These are phyloP conservation scores for Blastocystis sp. DNA, from an alignment of 352 stramenopile species.

Conservation along the genomic window DNA sequence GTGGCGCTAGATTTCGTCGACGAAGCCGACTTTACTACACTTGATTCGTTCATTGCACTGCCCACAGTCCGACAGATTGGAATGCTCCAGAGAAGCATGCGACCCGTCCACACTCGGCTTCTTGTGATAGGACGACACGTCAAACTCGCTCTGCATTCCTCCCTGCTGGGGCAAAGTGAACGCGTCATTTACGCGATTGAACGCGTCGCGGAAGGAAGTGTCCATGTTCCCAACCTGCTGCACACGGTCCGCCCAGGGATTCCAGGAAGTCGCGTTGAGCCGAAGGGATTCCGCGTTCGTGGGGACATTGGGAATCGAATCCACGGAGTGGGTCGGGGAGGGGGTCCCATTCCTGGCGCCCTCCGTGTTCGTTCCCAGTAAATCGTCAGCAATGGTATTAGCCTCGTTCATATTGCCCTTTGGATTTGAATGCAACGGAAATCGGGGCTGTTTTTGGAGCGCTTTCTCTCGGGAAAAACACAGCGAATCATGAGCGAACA, in stretches of 20 bases:
- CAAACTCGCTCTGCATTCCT: neutral
- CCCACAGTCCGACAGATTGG: neutral
- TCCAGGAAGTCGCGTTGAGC: neutral
- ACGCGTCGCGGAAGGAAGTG: neutral
- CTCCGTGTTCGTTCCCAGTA: neutral
- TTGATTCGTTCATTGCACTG: neutral
- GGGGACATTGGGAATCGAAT: neutral
- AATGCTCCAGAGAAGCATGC: neutral
- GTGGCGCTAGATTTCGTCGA: neutral
- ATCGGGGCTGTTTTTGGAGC: neutral
- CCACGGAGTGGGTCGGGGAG: neutral
- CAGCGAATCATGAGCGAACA: constrained; percentile 14
- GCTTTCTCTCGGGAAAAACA: neutral
- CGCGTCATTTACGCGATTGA: neutral
- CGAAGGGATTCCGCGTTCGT: neutral
- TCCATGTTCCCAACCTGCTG: neutral
- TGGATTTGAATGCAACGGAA: constrained; percentile 19
- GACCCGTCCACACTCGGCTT: neutral
- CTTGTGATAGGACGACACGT: neutral
- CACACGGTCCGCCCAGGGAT: neutral
- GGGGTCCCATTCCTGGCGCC: neutral
- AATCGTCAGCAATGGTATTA: neutral
- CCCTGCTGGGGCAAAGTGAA: neutral
- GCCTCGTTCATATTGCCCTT: neutral
- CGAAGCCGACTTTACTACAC: neutral